Evolutionary conservation across 371 early-diverging fungal species (phyloP).

Genomic region (Batkoa obscura): DNA sequence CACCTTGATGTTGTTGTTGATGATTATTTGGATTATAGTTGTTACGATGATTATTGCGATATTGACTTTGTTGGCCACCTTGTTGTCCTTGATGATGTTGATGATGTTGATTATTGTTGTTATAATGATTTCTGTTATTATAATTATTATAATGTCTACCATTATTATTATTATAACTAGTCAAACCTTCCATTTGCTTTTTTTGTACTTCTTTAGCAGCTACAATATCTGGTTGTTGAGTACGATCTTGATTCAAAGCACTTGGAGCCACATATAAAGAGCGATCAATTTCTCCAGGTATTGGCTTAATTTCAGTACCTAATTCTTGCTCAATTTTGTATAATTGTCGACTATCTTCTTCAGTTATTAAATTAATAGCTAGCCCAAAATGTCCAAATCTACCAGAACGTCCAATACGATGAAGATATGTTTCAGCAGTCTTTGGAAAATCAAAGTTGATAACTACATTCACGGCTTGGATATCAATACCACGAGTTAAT

Average conservation of each 20-base stretch:
- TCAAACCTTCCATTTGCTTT: slow-evolving; percentile 10
- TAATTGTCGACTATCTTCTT: slow-evolving; percentile 88
- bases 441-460: slow-evolving; percentile 99
- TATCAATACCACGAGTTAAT: slow-evolving; percentile 97
- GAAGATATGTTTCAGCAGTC: slow-evolving; percentile 97
- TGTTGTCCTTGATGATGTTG: no score
- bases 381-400: slow-evolving; percentile 96
- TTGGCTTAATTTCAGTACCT: slow-evolving; percentile 91
- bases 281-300: slow-evolving; percentile 88
- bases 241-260: slow-evolving; percentile 26
- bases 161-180: no score
- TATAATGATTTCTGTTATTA: no score
- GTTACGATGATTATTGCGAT: no score
- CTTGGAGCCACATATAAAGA: slow-evolving; percentile 65
- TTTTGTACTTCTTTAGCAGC: slow-evolving; percentile 24
- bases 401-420: slow-evolving; percentile 96
- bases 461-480: slow-evolving; percentile 97
- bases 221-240: slow-evolving; percentile 22
- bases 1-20: no score
- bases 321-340: slow-evolving; percentile 93
- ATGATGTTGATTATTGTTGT: no score
- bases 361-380: slow-evolving; percentile 93
- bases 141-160: no score
- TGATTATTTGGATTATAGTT: no score
- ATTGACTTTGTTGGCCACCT: no score